Conservation (phyloP, 768 basidiomycete genomes). For the Leccinum longicurvipes region DNA sequence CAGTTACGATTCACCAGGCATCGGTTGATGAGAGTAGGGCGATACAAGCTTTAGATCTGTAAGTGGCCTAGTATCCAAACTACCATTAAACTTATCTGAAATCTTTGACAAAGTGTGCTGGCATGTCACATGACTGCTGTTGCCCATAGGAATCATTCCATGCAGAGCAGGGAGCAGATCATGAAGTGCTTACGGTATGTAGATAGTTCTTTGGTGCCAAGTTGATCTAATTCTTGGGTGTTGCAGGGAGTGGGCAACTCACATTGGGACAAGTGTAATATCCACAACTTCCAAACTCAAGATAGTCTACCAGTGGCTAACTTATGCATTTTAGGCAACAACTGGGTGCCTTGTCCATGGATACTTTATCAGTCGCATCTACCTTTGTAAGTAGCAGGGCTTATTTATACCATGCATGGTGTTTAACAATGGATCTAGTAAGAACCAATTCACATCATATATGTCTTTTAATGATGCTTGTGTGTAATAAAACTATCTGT, state of each 20-base stretch:
- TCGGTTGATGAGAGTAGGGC: conserved; percentile 15
- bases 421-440: conserved; percentile 7
- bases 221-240: neutral
- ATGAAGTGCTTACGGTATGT: conserved; percentile 6
- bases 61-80: neutral
- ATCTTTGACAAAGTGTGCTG: conserved; percentile 9
- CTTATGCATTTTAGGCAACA: neutral
- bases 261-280: conserved; percentile 18
- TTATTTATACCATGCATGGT: neutral
- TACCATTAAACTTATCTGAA: neutral
- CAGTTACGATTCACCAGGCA: neutral
- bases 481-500: conserved; percentile 6
- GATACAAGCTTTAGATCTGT: conserved; percentile 17
- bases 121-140: conserved; percentile 3
- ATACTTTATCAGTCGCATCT: conserved; percentile 22
- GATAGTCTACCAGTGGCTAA: conserved; percentile 2
- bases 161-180: neutral
- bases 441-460: neutral
- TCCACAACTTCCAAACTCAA: neutral
- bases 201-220: neutral
- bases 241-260: conserved; percentile 12
- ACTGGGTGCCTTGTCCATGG: conserved; percentile 24
- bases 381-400: conserved; percentile 14
- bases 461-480: conserved; percentile 13
- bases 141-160: neutral